Conservation (phyloP, 1,139 yeast genomes). For the Chernovozyma sophiae-reginae region DNA sequence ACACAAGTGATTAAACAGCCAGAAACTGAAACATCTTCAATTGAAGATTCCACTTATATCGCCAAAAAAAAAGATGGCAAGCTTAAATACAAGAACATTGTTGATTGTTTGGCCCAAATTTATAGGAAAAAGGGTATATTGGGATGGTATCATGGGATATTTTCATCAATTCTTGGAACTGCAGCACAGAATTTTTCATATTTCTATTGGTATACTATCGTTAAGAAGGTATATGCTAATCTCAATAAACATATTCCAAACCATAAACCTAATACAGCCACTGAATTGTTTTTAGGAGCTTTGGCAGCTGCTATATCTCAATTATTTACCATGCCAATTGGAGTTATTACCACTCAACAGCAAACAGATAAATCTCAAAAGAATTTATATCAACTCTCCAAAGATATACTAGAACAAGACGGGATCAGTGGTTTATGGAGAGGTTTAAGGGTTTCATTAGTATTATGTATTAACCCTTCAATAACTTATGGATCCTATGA, state of each 20-base stretch:
- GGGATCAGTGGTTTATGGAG: constrained; percentile 78
- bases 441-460: constrained; percentile 77
- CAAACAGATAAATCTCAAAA: constrained; percentile 54
- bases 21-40: constrained; percentile 15
- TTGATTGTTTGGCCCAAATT: constrained; percentile 62
- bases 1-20: constrained; percentile 47
- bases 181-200: constrained; percentile 82
- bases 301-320: constrained; percentile 84
- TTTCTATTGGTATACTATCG: constrained; percentile 82
- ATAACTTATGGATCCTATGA: constrained; percentile 85
- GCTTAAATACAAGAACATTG: constrained; percentile 50
- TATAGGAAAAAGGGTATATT: constrained; percentile 56
- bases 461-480: constrained; percentile 78
- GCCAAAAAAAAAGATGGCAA: constrained; percentile 16
- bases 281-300: constrained; percentile 77
- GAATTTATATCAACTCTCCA: constrained; percentile 45
- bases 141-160: constrained; percentile 74
- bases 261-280: constrained; percentile 51
- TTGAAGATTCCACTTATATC: constrained; percentile 23
- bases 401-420: constrained; percentile 59
- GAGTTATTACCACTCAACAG: constrained; percentile 80
- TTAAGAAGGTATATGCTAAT: constrained; percentile 55
- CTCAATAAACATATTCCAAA: constrained; percentile 37
- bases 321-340: constrained; percentile 76
- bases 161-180: constrained; percentile 66